Conservation (phyloP, 176 grass and related monocot genomes). For the Triticum aestivum region IWGSC_CS_RefSeq_v2.1 NC_057799.1:111242960-111243459, state of each 20-base stretch:
- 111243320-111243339: slow-evolving; percentile 20
- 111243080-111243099: background rate
- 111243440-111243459: slow-evolving; percentile 37
- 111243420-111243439: slow-evolving; percentile 41
- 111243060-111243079: slow-evolving; percentile 66
- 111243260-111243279: background rate
- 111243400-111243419: slow-evolving; percentile 52
- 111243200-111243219: background rate
- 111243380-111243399: slow-evolving; percentile 46
- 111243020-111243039: slow-evolving; percentile 82
- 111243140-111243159: background rate
- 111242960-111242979: slow-evolving; percentile 72
- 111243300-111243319: background rate
- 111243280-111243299: background rate
- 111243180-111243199: background rate
- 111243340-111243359: slow-evolving; percentile 71
- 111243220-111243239: slow-evolving; percentile 16
- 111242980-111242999: slow-evolving; percentile 66
- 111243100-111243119: background rate
- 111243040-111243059: slow-evolving; percentile 74
- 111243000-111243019: slow-evolving; percentile 74
- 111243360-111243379: slow-evolving; percentile 83
- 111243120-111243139: background rate
- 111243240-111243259: background rate
- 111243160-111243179: background rate